Conservation (phyloP, 164 flowering plant genomes). For the Euptelea pleiosperma region DNA sequence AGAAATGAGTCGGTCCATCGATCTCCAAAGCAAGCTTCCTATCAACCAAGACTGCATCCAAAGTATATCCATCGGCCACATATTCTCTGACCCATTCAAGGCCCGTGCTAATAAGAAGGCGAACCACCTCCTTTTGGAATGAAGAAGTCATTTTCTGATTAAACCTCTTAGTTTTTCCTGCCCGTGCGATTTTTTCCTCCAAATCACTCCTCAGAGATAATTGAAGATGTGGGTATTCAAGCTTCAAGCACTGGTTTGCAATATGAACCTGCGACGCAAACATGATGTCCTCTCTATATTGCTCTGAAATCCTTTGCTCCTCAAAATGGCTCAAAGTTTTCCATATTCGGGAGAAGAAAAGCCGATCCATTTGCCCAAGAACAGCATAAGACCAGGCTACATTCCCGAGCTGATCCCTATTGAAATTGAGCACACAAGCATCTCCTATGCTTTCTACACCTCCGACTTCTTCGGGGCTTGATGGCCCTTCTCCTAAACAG, state of each 20-base stretch:
- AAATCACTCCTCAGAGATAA: conserved; percentile 47
- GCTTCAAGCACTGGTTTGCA: conserved; percentile 80
- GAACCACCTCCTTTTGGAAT: conserved; percentile 87
- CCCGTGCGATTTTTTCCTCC: conserved; percentile 61
- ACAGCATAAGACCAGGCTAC: conserved; percentile 98
- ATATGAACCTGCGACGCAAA: conserved; percentile 87
- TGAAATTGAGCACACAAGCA: conserved; percentile 46
- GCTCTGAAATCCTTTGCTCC: conserved; percentile 74
- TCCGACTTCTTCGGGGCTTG: conserved; percentile 15
- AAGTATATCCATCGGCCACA: conserved; percentile 68
- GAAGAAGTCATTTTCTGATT: conserved; percentile 88
- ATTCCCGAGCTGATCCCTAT: conserved; percentile 81
- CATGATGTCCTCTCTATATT: conserved; percentile 80
- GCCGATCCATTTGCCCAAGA: conserved; percentile 66
- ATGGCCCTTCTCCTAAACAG: conserved; percentile 19
- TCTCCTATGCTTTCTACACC: conserved; percentile 16
- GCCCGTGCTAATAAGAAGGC: conserved; percentile 85
- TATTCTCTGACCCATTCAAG: conserved; percentile 85
- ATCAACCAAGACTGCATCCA: conserved; percentile 87
- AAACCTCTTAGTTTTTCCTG: conserved; percentile 77
- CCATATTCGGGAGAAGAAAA: conserved; percentile 76
- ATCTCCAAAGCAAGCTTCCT: conserved; percentile 88
- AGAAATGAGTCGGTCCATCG: conserved; percentile 97
- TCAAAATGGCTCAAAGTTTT: conserved; percentile 53
- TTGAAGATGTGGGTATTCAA: conserved; percentile 69